Evolutionary conservation across 805 yeast genomes (phyloP).

Genomic region (Hemisphaericaspora nanyangensis): DNA sequence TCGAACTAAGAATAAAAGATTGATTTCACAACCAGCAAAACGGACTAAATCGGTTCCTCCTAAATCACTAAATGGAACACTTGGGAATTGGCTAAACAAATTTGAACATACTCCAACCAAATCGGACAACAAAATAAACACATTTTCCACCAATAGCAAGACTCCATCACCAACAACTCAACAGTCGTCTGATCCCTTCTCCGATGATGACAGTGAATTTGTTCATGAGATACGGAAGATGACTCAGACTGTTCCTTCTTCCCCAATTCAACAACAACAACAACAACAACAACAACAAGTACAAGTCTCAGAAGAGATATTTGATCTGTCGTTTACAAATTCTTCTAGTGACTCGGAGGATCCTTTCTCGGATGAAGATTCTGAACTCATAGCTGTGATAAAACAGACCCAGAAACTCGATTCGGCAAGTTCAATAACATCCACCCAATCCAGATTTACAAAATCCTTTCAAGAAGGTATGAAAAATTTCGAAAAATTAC

Average conservation of each 20-base stretch:
- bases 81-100: constrained; percentile 29
- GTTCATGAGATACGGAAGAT: constrained; percentile 5
- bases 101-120: constrained; percentile 12
- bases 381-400: constrained; percentile 8
- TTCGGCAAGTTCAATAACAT: neutral
- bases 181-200: constrained; percentile 22
- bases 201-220: constrained; percentile 25
- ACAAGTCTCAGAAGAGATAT: no score
- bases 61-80: constrained; percentile 8
- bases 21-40: constrained; percentile 18
- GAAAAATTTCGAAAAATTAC: constrained; percentile 9
- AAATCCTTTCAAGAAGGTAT: constrained; percentile 12
- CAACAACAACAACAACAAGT: neutral
- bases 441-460: constrained; percentile 2
- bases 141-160: neutral
- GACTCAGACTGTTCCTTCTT: neutral
- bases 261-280: neutral
- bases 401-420: constrained; percentile 3
- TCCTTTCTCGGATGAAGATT: constrained; percentile 19
- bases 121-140: neutral
- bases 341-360: no score
- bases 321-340: no score
- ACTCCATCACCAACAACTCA: neutral
- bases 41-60: constrained; percentile 34
- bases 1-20: constrained; percentile 13